Base-by-base conservation (phyloP, 345 rosid species). In the Streptanthus diversifolius region DNA sequence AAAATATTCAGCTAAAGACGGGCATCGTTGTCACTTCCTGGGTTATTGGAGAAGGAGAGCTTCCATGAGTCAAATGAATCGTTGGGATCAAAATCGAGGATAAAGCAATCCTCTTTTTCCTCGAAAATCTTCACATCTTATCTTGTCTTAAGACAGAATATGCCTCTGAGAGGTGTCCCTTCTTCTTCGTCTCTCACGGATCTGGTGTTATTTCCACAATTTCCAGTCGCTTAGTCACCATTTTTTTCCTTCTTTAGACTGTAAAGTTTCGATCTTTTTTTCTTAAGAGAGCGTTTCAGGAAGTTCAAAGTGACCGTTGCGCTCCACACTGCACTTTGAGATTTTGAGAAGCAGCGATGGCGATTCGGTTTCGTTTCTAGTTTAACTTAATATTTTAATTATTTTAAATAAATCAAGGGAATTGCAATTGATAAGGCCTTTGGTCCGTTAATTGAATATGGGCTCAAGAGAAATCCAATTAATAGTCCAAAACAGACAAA, bases 31-130 rank as follows among this genome's bases (percentile, higher is more conserved):
- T 66, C 71, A 36, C 7, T 18, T 17, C 58, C 21, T 27, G 52
- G 41, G 25, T 9, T 1, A 4, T 68, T 11, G 49, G 78, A 57
- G 37, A 63, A 54, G 9, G 71, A 43, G 65, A 11, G 47, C 7
- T 53, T 53, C n/a, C 3, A 4, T 4, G 15, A 19, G 22, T 74
- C 73, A 27, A 58, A 74, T 0, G 85, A 62, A 2, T 83, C 86
- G 30, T 43, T 72, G 4, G 91, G 91, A 72, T 88, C 81, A 51
- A 85, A 90, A 70, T 84, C 90, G 36, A 88, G 88, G 35, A 86
- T 85, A 63, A 90, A 84, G 49, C 93, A 90, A 40, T 84, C 90
- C 43, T 88, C 85, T 11, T 18, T 74, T 33, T 85, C 72, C 13
- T 88, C 93, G 22, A 81, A 25, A 15, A 62, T 67, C 54, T 73